Conservation (phyloP, 352 stramenopile genomes). For the Globisporangium cystogenes region DNA sequence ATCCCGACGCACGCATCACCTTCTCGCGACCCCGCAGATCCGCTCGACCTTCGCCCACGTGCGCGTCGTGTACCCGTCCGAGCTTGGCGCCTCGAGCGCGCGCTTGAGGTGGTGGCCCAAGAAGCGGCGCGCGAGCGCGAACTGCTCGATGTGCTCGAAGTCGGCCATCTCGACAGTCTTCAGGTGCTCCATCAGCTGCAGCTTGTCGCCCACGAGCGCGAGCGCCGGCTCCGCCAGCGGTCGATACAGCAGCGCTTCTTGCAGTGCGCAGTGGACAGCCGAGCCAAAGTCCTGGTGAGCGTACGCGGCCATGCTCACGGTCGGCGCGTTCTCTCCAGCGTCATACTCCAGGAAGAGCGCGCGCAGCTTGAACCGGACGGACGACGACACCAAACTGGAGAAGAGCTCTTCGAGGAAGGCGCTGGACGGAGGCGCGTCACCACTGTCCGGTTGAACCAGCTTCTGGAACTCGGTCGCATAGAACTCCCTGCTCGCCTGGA, state of each 20-base stretch:
- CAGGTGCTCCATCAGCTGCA: conserved; percentile 10
- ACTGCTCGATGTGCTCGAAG: conserved; percentile 49
- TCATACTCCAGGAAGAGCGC: conserved; percentile 63
- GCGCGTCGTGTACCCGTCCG: conserved; percentile 19
- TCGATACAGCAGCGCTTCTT: conserved; percentile 42
- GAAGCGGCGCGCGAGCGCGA: conserved; percentile 46
- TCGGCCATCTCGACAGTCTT: conserved; percentile 23
- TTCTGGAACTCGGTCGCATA: conserved; percentile 45
- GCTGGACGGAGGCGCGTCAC: conserved; percentile 3
- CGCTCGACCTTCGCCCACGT: conserved; percentile 30
- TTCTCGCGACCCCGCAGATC: conserved; percentile 36
- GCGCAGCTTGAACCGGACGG: conserved; percentile 51
- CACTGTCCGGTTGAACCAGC: conserved; percentile 14
- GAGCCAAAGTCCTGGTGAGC: conserved; percentile 74
- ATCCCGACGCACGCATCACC: conserved; percentile 23
- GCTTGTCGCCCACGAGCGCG: conserved; percentile 11
- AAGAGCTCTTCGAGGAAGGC: conserved; percentile 48
- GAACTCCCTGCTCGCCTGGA: conserved; percentile 29
- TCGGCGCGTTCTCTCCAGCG: conserved; percentile 12
- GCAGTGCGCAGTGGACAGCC: conserved; percentile 60
- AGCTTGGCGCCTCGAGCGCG: conserved; percentile 14
- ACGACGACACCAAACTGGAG: conserved; percentile 46
- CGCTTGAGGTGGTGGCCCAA: conserved; percentile 38
- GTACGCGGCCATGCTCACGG: conserved; percentile 33
- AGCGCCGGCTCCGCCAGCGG: conserved; percentile 25